phyloP scores from a whole-genome alignment of 805 yeast species.

The Tetrapisispora taiwanensis region DNA sequence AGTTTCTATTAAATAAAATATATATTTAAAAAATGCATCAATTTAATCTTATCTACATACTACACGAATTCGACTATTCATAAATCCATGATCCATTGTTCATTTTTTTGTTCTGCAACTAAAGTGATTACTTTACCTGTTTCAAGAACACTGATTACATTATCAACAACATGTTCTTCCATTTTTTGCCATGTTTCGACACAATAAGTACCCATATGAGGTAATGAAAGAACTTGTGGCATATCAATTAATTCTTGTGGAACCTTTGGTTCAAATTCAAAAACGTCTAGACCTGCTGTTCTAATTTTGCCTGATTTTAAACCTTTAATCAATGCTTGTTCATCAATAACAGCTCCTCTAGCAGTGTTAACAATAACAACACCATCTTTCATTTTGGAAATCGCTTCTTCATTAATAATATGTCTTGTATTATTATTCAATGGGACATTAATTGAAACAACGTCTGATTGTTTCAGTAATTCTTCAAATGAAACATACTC shows the following conservation, averaged over 20 bases:
- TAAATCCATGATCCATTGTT: slow-evolving; percentile 20
- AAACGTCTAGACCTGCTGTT: slow-evolving; percentile 65
- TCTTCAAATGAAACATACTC: slow-evolving; percentile 66
- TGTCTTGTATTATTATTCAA: slow-evolving; percentile 64
- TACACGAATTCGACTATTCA: too few species aligned
- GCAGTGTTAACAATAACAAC: slow-evolving; percentile 74
- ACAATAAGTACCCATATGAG: slow-evolving; percentile 84
- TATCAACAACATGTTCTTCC: slow-evolving; percentile 71
- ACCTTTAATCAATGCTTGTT: slow-evolving; percentile 43
- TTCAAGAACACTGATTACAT: slow-evolving; percentile 46
- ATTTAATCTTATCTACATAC: too few species aligned
- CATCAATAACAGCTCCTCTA: slow-evolving; percentile 77
- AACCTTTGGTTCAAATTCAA: slow-evolving; percentile 66
- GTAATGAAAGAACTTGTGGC: slow-evolving; percentile 67
- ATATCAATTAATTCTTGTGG: slow-evolving; percentile 48
- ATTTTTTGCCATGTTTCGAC: slow-evolving; percentile 63
- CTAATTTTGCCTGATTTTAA: slow-evolving; percentile 56
- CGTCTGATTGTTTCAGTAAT: slow-evolving; percentile 51
- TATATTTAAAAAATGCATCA: too few species aligned
- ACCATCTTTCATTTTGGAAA: slow-evolving; percentile 67
- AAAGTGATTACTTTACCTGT: slow-evolving; percentile 62
- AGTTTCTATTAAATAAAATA: too few species aligned
- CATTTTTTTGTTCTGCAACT: slow-evolving; percentile 65
- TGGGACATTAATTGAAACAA: slow-evolving; percentile 68
- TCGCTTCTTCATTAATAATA: slow-evolving; percentile 48